phyloP scores from a whole-genome alignment of 768 basidiomycete genomes.

The Leccinum boreale region DNA sequence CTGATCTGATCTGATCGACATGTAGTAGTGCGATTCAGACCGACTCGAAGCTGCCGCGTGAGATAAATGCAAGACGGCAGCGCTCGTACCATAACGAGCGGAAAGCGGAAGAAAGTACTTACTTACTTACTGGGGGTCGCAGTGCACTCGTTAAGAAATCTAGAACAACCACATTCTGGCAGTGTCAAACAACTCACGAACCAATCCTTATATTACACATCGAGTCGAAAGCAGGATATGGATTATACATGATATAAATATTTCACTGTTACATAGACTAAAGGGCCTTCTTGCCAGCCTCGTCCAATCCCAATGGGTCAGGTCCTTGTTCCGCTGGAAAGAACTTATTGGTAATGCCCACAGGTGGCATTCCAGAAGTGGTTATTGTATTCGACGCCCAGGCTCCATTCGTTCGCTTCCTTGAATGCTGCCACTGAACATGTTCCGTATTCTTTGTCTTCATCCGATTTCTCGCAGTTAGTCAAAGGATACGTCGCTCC shows the following conservation, averaged over 20 bases:
- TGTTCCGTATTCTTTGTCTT: constrained; percentile 34
- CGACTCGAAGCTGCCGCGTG: no score
- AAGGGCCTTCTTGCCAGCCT: no score
- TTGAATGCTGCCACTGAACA: constrained; percentile 37
- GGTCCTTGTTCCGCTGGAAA: no score
- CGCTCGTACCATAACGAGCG: no score
- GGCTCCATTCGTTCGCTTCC: constrained; percentile 24
- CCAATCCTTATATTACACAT: not conserved
- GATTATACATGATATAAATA: not conserved
- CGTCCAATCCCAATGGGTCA: no score
- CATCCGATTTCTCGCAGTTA: constrained; percentile 26
- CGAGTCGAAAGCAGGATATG: not conserved
- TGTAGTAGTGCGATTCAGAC: no score
- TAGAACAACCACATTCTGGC: no score
- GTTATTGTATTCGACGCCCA: constrained; percentile 27
- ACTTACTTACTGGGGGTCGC: no score
- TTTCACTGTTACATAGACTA: not conserved
- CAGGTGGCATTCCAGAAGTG: constrained; percentile 38
- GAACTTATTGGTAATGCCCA: not conserved
- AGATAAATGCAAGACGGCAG: no score
- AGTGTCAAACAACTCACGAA: not conserved
- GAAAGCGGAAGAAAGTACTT: no score
- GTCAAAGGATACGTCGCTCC: constrained; percentile 36
- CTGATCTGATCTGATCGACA: no score
- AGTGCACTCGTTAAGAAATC: no score